Evolutionary conservation across 345 rosid species (phyloP).

Genomic region (Psidium friedrichsthalianum): DNA sequence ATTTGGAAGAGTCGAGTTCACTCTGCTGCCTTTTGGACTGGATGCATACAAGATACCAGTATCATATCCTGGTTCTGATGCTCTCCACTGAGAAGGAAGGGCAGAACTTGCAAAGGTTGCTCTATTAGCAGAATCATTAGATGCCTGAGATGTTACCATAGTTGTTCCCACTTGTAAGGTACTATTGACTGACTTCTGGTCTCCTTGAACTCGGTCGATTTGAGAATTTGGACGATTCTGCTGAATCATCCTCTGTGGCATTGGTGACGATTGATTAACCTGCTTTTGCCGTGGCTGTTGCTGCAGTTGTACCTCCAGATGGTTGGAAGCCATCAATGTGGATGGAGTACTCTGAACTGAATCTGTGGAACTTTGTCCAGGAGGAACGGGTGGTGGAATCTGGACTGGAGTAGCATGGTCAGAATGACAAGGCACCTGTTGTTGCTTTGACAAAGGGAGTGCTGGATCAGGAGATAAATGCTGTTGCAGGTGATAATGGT

Average conservation of each 20-base stretch:
- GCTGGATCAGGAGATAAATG: slow-evolving; percentile 40
- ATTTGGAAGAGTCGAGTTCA: slow-evolving; percentile 33
- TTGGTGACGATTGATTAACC: slow-evolving; percentile 40
- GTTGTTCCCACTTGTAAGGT: slow-evolving; percentile 23
- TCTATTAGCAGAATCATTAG: slow-evolving; percentile 32
- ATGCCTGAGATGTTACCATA: slow-evolving; percentile 24
- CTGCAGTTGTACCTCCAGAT: slow-evolving; percentile 24
- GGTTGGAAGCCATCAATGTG: slow-evolving; percentile 16
- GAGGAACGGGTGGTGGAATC: slow-evolving; percentile 29
- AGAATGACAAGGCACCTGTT: slow-evolving; percentile 46
- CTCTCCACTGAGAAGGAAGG: slow-evolving; percentile 32
- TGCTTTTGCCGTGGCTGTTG: slow-evolving; percentile 34
- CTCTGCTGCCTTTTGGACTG: slow-evolving; percentile 31
- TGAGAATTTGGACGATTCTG: slow-evolving; percentile 56
- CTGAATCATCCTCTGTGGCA: slow-evolving; percentile 48
- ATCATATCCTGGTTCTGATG: slow-evolving; percentile 41
- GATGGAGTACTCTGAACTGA: slow-evolving; percentile 41
- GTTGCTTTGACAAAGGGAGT: slow-evolving; percentile 28
- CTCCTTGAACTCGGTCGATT: slow-evolving; percentile 39
- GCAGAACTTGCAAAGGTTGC: slow-evolving; percentile 29
- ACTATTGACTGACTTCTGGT: slow-evolving; percentile 31
- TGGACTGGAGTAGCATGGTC: slow-evolving; percentile 55
- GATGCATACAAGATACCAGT: slow-evolving; percentile 25
- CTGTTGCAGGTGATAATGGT: slow-evolving; percentile 49
- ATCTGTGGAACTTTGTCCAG: slow-evolving; percentile 30